Conservation (phyloP, 2,329 filamentous ascomycete genomes). For the Atkinsonella hypoxylon region DNA sequence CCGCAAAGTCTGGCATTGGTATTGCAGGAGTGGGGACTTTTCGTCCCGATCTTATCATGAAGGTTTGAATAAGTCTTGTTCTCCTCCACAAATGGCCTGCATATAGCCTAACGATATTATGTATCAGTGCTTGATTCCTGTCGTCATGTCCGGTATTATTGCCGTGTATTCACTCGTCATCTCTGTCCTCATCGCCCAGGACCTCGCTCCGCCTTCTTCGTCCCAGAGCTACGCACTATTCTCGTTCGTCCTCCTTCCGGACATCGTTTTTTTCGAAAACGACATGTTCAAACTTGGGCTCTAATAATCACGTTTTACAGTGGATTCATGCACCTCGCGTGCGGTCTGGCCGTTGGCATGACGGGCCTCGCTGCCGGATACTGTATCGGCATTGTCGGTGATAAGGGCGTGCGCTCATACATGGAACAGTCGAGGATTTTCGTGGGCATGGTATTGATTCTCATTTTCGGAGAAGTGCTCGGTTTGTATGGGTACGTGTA, state of each 20-base stretch:
- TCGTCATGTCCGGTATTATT: conserved; percentile 98
- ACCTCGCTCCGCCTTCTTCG: conserved; percentile 60
- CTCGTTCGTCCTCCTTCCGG: conserved; percentile 40
- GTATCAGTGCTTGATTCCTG: conserved; percentile 63
- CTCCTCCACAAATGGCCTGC: background rate
- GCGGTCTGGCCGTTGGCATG: conserved; percentile 81
- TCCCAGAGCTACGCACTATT: conserved; percentile 67
- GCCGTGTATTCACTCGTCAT: conserved; percentile 97
- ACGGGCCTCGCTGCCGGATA: conserved; percentile 91
- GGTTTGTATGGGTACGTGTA: conserved; percentile 80
- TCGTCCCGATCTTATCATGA: conserved; percentile 82
- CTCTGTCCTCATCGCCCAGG: conserved; percentile 86
- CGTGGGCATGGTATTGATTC: conserved; percentile 95
- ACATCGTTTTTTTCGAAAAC: background rate
- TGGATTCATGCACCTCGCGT: conserved; percentile 87
- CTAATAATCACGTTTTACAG: conserved; percentile 28
- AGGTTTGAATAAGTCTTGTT: conserved; percentile 37
- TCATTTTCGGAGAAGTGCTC: conserved; percentile 96
- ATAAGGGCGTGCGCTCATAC: conserved; percentile 85
- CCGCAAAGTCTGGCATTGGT: conserved; percentile 78
- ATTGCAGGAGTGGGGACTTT: conserved; percentile 80
- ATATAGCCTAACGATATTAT: background rate
- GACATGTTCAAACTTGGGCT: background rate
- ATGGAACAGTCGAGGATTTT: conserved; percentile 96
- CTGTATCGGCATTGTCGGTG: conserved; percentile 90